A percentile compares a stretch with the other conserved stretches of the same genome.
Conservation (phyloP, 352 stramenopile genomes). For the Phytopythium mirpurense region DNA sequence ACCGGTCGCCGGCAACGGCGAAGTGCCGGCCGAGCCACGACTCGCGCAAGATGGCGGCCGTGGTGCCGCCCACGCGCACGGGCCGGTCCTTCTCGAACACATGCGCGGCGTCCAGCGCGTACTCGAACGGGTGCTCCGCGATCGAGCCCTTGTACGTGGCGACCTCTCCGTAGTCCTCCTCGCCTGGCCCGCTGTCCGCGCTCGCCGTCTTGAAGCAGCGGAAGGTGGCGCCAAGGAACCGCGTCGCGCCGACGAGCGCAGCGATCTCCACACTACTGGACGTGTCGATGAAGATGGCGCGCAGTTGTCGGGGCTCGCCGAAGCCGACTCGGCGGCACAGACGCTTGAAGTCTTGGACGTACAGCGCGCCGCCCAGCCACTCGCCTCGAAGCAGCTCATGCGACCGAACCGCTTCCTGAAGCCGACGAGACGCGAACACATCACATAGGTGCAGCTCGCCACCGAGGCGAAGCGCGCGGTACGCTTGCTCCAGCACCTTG, state of each 20-base stretch:
- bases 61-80: slow-evolving; percentile 85
- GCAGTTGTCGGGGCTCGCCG: slow-evolving; percentile 80
- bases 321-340: slow-evolving; percentile 80
- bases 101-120: slow-evolving; percentile 72
- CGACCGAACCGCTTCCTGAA: slow-evolving; percentile 61
- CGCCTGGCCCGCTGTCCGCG: slow-evolving; percentile 45
- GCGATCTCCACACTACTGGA: slow-evolving; percentile 58
- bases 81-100: slow-evolving; percentile 73
- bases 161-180: slow-evolving; percentile 91
- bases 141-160: slow-evolving; percentile 91
- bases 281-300: slow-evolving; percentile 56
- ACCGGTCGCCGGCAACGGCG: slow-evolving; percentile 77
- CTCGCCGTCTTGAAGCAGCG: slow-evolving; percentile 83
- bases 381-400: slow-evolving; percentile 88
- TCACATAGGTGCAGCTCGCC: slow-evolving; percentile 92
- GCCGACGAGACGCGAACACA: slow-evolving; percentile 79
- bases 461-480: slow-evolving; percentile 74
- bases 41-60: slow-evolving; percentile 67
- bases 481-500: slow-evolving; percentile 79
- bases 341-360: slow-evolving; percentile 90
- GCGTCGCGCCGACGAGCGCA: slow-evolving; percentile 62
- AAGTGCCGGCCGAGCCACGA: slow-evolving; percentile 83
- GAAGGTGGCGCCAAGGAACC: slow-evolving; percentile 89
- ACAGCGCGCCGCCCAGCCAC: slow-evolving; percentile 87
- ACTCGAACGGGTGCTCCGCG: slow-evolving; percentile 45